Evolutionary conservation across 2,329 filamentous ascomycete genomes (phyloP).

Genomic region (Exserohilum rostratum): DNA sequence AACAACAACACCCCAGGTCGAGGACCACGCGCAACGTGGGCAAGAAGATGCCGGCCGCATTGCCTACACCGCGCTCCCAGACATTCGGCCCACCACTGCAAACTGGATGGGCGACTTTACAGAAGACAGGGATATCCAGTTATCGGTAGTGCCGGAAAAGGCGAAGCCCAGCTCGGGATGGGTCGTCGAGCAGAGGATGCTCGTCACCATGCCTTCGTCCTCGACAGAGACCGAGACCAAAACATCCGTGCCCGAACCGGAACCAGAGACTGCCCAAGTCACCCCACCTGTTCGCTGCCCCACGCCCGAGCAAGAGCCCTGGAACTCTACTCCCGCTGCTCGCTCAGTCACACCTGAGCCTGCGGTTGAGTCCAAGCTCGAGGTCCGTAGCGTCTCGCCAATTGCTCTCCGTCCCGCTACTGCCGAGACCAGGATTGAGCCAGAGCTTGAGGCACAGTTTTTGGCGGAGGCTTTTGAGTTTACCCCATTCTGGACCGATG

Average conservation of each 20-base stretch:
- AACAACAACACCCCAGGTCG: neutral
- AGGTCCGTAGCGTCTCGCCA: neutral
- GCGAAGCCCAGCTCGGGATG: conserved; percentile 11
- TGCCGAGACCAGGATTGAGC: neutral
- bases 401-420: neutral
- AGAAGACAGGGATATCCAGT: neutral
- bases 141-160: conserved; percentile 9
- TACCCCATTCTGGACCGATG: neutral
- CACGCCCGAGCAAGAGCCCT: conserved; percentile 13
- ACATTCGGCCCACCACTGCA: neutral
- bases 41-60: neutral
- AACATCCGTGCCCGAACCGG: neutral
- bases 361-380: neutral
- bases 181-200: conserved; percentile 11
- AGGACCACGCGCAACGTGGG: neutral
- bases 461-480: neutral
- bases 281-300: conserved; percentile 11
- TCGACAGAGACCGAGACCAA: neutral
- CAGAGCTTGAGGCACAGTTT: neutral
- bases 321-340: conserved; percentile 6
- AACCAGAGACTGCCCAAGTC: neutral
- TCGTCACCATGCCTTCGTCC: conserved; percentile 10
- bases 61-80: neutral
- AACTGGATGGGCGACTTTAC: neutral
- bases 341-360: neutral